Evolutionary conservation across 805 yeast genomes (phyloP).

Genomic region (Candida ponderosae): DNA sequence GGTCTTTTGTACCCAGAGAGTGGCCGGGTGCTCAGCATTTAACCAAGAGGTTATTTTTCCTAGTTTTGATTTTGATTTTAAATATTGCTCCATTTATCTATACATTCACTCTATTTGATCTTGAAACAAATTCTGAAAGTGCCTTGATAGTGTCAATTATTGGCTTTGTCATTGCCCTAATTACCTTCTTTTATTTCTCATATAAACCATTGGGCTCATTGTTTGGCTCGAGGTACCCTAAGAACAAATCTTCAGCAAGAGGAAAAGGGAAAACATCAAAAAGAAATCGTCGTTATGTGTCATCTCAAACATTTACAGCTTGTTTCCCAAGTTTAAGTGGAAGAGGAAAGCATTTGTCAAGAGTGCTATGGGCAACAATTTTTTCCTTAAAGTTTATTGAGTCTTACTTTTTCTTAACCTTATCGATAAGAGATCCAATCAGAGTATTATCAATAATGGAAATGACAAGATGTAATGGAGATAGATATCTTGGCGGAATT

Average conservation of each 20-base stretch:
- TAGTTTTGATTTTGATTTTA: slow-evolving; percentile 34
- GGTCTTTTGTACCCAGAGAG: slow-evolving; percentile 55
- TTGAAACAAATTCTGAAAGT: slow-evolving; percentile 26
- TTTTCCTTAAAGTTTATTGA: slow-evolving; percentile 64
- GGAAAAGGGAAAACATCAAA: slow-evolving; percentile 45
- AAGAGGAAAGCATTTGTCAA: slow-evolving; percentile 51
- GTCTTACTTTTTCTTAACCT: slow-evolving; percentile 71
- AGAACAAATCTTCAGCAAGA: slow-evolving; percentile 33
- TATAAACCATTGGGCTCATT: slow-evolving; percentile 50
- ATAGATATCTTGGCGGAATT: slow-evolving; percentile 39
- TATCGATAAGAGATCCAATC: slow-evolving; percentile 68
- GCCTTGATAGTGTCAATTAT: slow-evolving; percentile 38
- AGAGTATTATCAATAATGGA: slow-evolving; percentile 57
- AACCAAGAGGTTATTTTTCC: slow-evolving; percentile 34
- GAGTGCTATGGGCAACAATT: slow-evolving; percentile 59
- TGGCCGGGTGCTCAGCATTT: slow-evolving; percentile 70
- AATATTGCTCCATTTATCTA: slow-evolving; percentile 47
- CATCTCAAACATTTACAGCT: slow-evolving; percentile 55
- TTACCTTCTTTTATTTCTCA: slow-evolving; percentile 49
- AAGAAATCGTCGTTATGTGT: slow-evolving; percentile 36
- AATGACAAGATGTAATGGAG: slow-evolving; percentile 59
- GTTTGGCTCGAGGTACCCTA: slow-evolving; percentile 34
- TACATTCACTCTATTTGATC: slow-evolving; percentile 34
- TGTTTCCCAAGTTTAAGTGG: slow-evolving; percentile 48
- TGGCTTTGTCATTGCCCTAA: slow-evolving; percentile 51